Percentiles rank a stretch among this genome's conserved stretches.
Evolutionary conservation across 2,329 filamentous ascomycete species (phyloP).

Genomic region (Pseudogymnoascus sp.): DNA sequence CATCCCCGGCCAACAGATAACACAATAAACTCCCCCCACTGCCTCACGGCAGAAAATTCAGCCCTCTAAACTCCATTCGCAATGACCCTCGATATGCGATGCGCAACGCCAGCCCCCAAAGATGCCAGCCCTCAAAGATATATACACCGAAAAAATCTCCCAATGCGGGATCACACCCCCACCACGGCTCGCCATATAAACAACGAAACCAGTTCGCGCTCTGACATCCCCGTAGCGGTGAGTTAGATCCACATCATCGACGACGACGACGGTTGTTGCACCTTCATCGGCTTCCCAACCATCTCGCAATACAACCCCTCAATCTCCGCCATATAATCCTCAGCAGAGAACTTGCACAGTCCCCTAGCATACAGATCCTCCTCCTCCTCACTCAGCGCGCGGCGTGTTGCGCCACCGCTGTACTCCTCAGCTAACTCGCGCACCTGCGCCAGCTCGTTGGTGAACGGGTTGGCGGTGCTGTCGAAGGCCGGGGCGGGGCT

Average conservation of each 20-base stretch:
- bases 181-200: neutral
- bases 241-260: neutral
- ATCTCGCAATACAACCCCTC: conserved; percentile 44
- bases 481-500: conserved; percentile 24
- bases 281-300: neutral
- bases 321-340: conserved; percentile 81
- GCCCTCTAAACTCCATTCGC: neutral
- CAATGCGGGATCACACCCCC: neutral
- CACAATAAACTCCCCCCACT: neutral
- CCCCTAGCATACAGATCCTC: conserved; percentile 61
- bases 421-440: conserved; percentile 91
- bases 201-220: neutral
- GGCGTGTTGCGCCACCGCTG: conserved; percentile 47
- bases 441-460: conserved; percentile 82
- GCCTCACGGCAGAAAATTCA: neutral
- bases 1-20: neutral
- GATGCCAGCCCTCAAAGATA: neutral
- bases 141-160: neutral
- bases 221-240: too few species aligned
- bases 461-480: conserved; percentile 62
- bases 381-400: conserved; percentile 67
- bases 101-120: neutral
- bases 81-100: neutral
- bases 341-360: conserved; percentile 65
- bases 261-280: neutral